Conservation (phyloP, 2,329 filamentous ascomycete species). For the Coniosporium uncinatum region DNA sequence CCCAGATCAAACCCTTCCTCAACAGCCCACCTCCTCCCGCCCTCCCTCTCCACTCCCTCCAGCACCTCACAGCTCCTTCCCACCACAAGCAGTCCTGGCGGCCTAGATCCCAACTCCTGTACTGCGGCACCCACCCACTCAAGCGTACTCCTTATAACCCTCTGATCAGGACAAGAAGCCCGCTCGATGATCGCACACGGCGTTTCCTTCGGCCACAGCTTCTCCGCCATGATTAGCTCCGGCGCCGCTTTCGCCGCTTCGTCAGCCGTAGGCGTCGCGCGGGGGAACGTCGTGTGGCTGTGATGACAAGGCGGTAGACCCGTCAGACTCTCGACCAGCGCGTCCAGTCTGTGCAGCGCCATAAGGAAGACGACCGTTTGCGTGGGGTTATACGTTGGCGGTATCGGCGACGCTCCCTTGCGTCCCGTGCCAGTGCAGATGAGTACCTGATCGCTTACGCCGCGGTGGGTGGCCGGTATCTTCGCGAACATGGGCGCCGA, state of each 20-base stretch:
- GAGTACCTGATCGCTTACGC: slow-evolving; percentile 86
- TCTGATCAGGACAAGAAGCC: slow-evolving; percentile 90
- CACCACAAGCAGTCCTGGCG: slow-evolving; percentile 83
- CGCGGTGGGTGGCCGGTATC: slow-evolving; percentile 84
- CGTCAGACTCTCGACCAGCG: slow-evolving; percentile 63
- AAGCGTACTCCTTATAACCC: slow-evolving; percentile 85
- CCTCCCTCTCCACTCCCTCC: slow-evolving; percentile 33
- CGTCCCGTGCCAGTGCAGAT: slow-evolving; percentile 96
- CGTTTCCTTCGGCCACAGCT: slow-evolving; percentile 63
- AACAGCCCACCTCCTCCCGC: slow-evolving; percentile 67
- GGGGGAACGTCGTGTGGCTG: too few species aligned
- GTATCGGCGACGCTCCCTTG: slow-evolving; percentile 77
- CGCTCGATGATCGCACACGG: slow-evolving; percentile 92
- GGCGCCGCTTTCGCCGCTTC: background rate
- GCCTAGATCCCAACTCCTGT: slow-evolving; percentile 82
- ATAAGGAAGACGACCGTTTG: slow-evolving; percentile 93
- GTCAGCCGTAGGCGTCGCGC: background rate
- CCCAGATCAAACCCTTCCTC: slow-evolving; percentile 93
- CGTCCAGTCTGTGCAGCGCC: slow-evolving; percentile 80
- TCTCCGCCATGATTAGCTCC: background rate
- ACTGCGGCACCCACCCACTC: slow-evolving; percentile 75
- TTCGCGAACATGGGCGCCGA: slow-evolving; percentile 83
- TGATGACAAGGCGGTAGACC: too few species aligned
- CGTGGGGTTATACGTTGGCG: slow-evolving; percentile 69
- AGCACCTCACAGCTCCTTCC: slow-evolving; percentile 80